Evolutionary conservation across 2,329 filamentous ascomycete genomes (phyloP), one percentile per base, ranked within the genome.

Genomic region (Monosporascus sp.): DNA sequence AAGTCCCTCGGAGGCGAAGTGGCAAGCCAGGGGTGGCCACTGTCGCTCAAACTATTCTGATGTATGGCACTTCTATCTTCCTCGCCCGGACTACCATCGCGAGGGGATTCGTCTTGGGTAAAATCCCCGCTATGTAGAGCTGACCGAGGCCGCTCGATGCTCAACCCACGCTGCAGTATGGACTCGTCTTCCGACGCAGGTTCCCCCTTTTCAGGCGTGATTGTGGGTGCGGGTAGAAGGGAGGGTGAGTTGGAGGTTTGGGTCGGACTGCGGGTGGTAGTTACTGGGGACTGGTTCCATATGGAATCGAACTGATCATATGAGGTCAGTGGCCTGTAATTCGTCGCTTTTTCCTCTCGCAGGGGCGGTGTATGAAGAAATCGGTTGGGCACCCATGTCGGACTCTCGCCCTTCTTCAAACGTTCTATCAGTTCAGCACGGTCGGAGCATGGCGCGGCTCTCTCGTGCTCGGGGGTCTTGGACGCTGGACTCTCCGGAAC

Each of bases 101-200:
- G 59, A 50, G 65, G 56, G n/a, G 62, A 53, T 51, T 70, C 69
- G 14, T 74, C 68, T 4, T 73, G 74, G 2, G 83, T 86, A 54
- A 88, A 88, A 64, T 87, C 80, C 4, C 85, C 85, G 56, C 80
- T 84, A 60, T 88, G 85, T 11, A 88, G 72, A 46, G 85, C 85
- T 35, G 93, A 97, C 52, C 89, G 79, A 47, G 93, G 93, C 50
- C 92, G 82, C 68, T 92, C 87, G 57, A 96, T 93, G 58, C 84
- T 81, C 58, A 82, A 66, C 5, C 84, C 81, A 54, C 82, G 76
- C 55, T 75, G 74, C 46, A 81, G 61, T 56, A 75, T 74, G 54
- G 72, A 70, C 41, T 76, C 72, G 46, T 70, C 67, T 19, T 70
- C 64, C 17, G 63, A 58, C 16, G 74, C 70, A 7, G 57, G 56